Conservation (phyloP, 1,139 yeast genomes). For the Eremothecium gossypii region DNA sequence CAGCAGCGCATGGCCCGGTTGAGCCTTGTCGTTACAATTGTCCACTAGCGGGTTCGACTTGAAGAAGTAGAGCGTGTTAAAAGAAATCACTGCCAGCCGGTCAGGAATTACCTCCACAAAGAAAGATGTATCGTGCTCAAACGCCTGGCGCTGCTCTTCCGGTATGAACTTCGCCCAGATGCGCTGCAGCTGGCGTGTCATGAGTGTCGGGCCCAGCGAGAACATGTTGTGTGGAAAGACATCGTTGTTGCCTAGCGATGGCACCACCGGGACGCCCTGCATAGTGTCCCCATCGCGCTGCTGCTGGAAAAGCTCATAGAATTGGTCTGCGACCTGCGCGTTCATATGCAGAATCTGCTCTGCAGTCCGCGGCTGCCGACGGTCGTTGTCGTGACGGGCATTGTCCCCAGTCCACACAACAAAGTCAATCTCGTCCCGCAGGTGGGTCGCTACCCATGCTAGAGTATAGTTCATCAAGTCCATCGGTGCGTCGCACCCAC, state of each 20-base stretch:
- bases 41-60: slow-evolving; percentile 75
- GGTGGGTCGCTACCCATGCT: slow-evolving; percentile 52
- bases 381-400: slow-evolving; percentile 76
- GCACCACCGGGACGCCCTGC: slow-evolving; percentile 44
- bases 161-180: slow-evolving; percentile 75
- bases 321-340: slow-evolving; percentile 43
- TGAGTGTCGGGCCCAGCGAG: slow-evolving; percentile 77
- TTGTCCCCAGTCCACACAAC: slow-evolving; percentile 90
- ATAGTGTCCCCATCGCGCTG: slow-evolving; percentile 37
- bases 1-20: slow-evolving; percentile 71
- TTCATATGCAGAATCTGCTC: slow-evolving; percentile 61
- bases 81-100: slow-evolving; percentile 64
- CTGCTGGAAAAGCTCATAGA: slow-evolving; percentile 44
- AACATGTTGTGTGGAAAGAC: slow-evolving; percentile 83
- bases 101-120: slow-evolving; percentile 70
- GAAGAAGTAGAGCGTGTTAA: slow-evolving; percentile 68
- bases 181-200: slow-evolving; percentile 63
- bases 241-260: slow-evolving; percentile 77
- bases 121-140: slow-evolving; percentile 66
- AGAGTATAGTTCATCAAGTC: slow-evolving; percentile 53
- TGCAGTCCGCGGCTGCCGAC: slow-evolving; percentile 64
- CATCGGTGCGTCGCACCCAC: slow-evolving; percentile 65
- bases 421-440: slow-evolving; percentile 71
- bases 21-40: slow-evolving; percentile 58
- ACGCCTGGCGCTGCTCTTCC: slow-evolving; percentile 63